Evolutionary conservation across 176 grass and related monocot species (phyloP), one percentile per base, ranked within the genome.

Genomic region (Neostapfia colusana): DNA sequence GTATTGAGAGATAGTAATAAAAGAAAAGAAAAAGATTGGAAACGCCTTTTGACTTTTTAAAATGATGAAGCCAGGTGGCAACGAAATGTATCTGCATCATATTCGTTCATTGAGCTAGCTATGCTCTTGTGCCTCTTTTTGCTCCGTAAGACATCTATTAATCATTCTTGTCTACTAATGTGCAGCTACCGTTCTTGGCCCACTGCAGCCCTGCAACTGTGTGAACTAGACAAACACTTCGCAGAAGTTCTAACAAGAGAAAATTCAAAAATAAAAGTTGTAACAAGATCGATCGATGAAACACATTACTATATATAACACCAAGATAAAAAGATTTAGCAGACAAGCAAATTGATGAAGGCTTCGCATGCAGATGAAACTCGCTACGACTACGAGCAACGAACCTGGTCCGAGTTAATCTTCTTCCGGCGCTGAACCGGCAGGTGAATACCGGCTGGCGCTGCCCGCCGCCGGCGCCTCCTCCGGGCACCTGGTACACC

Each of bases 401-500:
- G 46, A 49, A 98, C 95, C 89, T 94, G 25, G 85, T 84, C 76
- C 85, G 69, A 20, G 54, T 38, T 18, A n/a, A 74, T 65, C 87
- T 70, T 10, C 89, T 79, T n/a, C 91, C 91, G 38, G 86, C 73
- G 53, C 83, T 88, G 83, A 98, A 98, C 49, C 91, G 79, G 85
- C 95, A 98, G 62, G 82, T 98, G 81, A 98, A 98, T 23, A 98
- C 91, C 5, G 95, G 89, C 79, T 98, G 91, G 39, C 86, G 76
- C 67, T 88, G 79, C 48, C 87, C 86, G 8, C 86, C 86, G 38
- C 82, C 65, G 50, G 79, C 44, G 8, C 57, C 64, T 58, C 89
- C 90, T 6, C 91, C 75, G 8, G 86, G 91, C 43, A 98, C 88
- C 77, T 98, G 95, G 56, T 92, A 95, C 70, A 95, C 89, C 18